Evolutionary conservation across 805 yeast species (phyloP), one percentile per base, ranked within the genome.

Genomic region (Candida tallmaniae): DNA sequence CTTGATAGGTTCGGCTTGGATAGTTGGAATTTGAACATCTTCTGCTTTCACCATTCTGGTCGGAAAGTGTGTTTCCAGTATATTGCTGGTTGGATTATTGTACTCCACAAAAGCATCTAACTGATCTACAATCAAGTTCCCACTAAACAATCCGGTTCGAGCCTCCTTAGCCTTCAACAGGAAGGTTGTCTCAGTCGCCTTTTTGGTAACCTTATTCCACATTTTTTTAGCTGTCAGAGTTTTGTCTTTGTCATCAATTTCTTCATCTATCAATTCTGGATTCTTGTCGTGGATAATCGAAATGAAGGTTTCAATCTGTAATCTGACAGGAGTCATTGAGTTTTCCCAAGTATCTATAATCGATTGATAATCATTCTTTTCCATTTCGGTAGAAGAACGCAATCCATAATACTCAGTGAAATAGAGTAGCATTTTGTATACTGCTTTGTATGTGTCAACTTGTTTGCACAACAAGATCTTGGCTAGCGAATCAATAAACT

Each of bases 401-500:
- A 60, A 50, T 4, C 58, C 58, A 32, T 53, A 53, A 40, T 45
- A 53, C 7, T 37, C 41, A 9, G 52, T 31, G 36, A 47, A 60
- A 34, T 52, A 43, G 12, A 40, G 32, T 23, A 59, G 28, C 5
- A 45, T 44, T 7, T 43, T 34, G 29, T 30, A 34, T 17, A 73
- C 46, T 16, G 53, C 47, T 18, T 54, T 43, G 35, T 50, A 56
- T 2, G 65, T 52, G 12, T 63, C 68, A 15, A 48, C 23, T 31
- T 73, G 67, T 23, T 65, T 59, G 41, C 56, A 62, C 25, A 70
- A 48, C 1, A 65, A 34, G 41, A 65, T 57, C 31, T 62, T 52
- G 1, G 71, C 52, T 10, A 74, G 38, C 33, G 58, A 56, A 29
- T 63, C 70, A 8, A 74, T 50, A 39, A 73, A 74, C 43, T 75